These are phyloP conservation scores for Daphne laureola DNA, from an alignment of 441 rosid species.

Conservation along the genomic window DNA sequence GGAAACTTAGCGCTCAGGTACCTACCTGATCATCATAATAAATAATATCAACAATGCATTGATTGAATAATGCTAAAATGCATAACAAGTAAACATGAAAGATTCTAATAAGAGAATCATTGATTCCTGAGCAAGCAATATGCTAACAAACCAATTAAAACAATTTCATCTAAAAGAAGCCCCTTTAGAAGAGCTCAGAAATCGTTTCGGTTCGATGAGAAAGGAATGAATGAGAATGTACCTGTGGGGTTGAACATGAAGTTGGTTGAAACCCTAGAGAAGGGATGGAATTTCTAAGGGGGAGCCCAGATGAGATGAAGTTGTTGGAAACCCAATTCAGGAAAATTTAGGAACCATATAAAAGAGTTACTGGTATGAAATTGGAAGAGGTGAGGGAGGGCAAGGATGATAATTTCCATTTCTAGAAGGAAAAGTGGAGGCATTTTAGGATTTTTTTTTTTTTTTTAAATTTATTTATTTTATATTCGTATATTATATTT, in stretches of 20 bases:
- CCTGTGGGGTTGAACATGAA: constrained; percentile 34
- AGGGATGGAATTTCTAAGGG: constrained; percentile 21
- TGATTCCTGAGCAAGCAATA: no score
- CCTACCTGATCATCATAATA: neutral
- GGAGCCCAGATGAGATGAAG: constrained; percentile 21
- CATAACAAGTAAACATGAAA: no score
- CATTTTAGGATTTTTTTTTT: constrained; percentile 10
- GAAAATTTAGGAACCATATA: constrained; percentile 34
- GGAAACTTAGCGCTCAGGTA: constrained; percentile 13
- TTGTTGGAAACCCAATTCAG: constrained; percentile 1
- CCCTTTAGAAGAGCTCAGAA: no score
- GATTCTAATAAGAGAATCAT: no score
- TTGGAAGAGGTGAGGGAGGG: constrained; percentile 18
- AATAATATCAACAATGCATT: no score
- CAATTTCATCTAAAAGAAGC: no score
- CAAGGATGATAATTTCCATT: constrained; percentile 25
- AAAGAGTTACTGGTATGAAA: constrained; percentile 16
- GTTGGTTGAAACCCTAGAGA: constrained; percentile 9
- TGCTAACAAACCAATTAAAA: no score
- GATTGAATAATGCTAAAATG: no score
- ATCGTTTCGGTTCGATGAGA: no score
- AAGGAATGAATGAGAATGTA: constrained; percentile 1
- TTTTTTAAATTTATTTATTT: constrained; percentile 12
- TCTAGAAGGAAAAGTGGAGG: constrained; percentile 13
- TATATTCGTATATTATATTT: neutral